phyloP scores from a whole-genome alignment of 2,329 filamentous ascomycete genomes.

The Fonsecaea monophora region DNA sequence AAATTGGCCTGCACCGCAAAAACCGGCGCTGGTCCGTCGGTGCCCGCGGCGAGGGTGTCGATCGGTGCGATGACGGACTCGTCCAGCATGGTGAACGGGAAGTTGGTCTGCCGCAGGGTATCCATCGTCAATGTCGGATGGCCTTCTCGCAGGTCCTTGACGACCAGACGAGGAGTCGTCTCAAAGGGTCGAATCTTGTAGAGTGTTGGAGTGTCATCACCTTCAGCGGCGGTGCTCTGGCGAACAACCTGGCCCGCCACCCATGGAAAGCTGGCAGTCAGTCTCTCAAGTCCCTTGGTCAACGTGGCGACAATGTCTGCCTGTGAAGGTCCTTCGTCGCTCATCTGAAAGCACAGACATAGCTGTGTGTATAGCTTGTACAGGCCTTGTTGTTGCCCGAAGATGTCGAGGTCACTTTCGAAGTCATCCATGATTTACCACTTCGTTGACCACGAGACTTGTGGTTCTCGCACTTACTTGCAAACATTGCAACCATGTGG shows the following conservation, averaged over 20 bases:
- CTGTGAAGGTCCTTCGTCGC: slow-evolving; percentile 36
- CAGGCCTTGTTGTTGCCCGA: slow-evolving; percentile 19
- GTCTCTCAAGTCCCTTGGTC: slow-evolving; percentile 47
- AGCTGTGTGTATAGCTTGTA: slow-evolving; percentile 44
- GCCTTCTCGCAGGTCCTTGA: slow-evolving; percentile 55
- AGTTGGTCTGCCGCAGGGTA: slow-evolving; percentile 48
- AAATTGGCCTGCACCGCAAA: slow-evolving; percentile 59
- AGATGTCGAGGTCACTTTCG: slow-evolving; percentile 6
- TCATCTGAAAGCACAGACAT: slow-evolving; percentile 49
- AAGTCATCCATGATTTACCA: slow-evolving; percentile 15
- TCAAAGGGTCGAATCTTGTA: slow-evolving; percentile 50
- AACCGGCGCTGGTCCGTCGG: slow-evolving; percentile 47
- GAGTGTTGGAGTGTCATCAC: slow-evolving; percentile 38
- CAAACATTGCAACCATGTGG: background rate
- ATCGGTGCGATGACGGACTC: slow-evolving; percentile 53
- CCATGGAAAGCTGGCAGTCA: slow-evolving; percentile 56
- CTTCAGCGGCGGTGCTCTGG: slow-evolving; percentile 38
- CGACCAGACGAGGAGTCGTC: slow-evolving; percentile 45
- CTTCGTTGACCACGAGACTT: background rate
- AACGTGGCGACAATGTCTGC: slow-evolving; percentile 44
- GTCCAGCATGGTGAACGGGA: slow-evolving; percentile 59
- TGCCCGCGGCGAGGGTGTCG: slow-evolving; percentile 45
- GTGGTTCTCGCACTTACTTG: background rate
- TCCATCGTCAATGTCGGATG: slow-evolving; percentile 49
- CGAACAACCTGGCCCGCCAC: slow-evolving; percentile 55